Evolutionary conservation across 2,329 filamentous ascomycete genomes (phyloP).

Genomic region (Ophiostoma angusticollis): DNA sequence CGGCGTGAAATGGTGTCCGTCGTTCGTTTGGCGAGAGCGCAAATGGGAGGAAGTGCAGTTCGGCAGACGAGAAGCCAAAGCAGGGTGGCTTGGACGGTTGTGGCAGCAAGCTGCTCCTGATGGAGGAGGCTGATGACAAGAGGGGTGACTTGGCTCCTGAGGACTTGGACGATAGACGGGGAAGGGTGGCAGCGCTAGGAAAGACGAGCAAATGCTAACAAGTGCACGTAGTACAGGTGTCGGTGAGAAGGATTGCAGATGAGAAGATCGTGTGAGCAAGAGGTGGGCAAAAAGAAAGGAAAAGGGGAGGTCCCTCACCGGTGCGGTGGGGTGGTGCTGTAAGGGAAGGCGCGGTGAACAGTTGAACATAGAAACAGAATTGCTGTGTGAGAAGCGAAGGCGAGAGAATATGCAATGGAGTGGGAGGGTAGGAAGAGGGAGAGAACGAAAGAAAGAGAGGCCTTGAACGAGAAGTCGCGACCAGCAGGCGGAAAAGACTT

Average conservation of each 20-base stretch:
- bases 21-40: constrained; percentile 8
- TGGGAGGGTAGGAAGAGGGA: constrained; percentile 2
- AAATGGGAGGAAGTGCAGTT: too few relatives aligned
- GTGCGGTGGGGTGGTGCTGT: constrained; percentile 7
- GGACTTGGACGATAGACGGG: neutral
- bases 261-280: neutral
- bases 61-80: neutral
- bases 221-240: constrained; percentile 2
- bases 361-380: neutral
- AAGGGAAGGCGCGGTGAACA: constrained; percentile 4
- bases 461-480: too few relatives aligned
- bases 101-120: neutral
- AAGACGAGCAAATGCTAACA: neutral
- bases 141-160: neutral
- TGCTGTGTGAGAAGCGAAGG: neutral
- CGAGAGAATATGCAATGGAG: neutral
- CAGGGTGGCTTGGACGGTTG: too few relatives aligned
- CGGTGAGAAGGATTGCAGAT: constrained; percentile 5
- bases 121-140: neutral
- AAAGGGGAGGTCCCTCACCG: constrained; percentile 5
- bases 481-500: too few relatives aligned
- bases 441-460: neutral
- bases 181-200: constrained; percentile 1
- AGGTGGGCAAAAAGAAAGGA: neutral
- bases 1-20: too few relatives aligned